Evolutionary conservation across 768 basidiomycete genomes (phyloP).

Genomic region (Gloeopeniophorella convolvens): DNA sequence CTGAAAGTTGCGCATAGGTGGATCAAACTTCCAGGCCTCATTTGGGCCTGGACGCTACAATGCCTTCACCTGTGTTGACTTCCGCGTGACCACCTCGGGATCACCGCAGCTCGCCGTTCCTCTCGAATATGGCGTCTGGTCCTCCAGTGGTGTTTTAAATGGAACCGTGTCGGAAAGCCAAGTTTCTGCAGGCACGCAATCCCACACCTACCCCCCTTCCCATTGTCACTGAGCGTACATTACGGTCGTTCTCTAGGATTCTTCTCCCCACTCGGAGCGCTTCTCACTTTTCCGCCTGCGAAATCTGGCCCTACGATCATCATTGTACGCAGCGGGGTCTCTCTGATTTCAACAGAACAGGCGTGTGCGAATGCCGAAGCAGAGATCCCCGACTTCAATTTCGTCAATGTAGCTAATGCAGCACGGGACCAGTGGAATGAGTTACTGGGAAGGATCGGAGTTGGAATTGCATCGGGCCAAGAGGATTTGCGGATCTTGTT

Average conservation of each 20-base stretch:
- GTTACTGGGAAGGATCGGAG: slow-evolving; percentile 45
- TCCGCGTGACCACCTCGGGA: slow-evolving; percentile 42
- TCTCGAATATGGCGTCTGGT: slow-evolving; percentile 50
- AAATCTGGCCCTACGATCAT: slow-evolving; percentile 34
- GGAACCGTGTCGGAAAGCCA: slow-evolving; percentile 41
- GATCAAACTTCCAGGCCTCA: slow-evolving; percentile 42
- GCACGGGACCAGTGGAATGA: slow-evolving; percentile 51
- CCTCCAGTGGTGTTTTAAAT: slow-evolving; percentile 42
- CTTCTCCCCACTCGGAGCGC: slow-evolving; percentile 39
- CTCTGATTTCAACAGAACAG: slow-evolving; percentile 53
- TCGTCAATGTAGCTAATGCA: slow-evolving; percentile 39
- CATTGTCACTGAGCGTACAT: too few species aligned
- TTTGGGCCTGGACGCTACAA: slow-evolving; percentile 56
- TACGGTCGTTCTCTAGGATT: slow-evolving; percentile 38
- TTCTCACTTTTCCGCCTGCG: not conserved
- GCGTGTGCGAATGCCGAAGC: slow-evolving; percentile 55
- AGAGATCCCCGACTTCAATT: slow-evolving; percentile 55
- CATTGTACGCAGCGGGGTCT: slow-evolving; percentile 57
- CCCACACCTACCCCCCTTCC: not conserved
- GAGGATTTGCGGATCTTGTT: slow-evolving; percentile 47
- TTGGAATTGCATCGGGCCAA: slow-evolving; percentile 35
- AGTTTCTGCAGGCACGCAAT: slow-evolving; percentile 40
- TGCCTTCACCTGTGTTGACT: slow-evolving; percentile 55
- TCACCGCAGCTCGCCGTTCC: slow-evolving; percentile 25
- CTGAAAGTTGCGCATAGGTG: too few species aligned